A percentile compares a stretch with the other conserved stretches of the same genome.
These are phyloP conservation scores for Mrakia gelida DNA, from an alignment of 768 basidiomycete genomes.

Conservation along the genomic window DNA sequence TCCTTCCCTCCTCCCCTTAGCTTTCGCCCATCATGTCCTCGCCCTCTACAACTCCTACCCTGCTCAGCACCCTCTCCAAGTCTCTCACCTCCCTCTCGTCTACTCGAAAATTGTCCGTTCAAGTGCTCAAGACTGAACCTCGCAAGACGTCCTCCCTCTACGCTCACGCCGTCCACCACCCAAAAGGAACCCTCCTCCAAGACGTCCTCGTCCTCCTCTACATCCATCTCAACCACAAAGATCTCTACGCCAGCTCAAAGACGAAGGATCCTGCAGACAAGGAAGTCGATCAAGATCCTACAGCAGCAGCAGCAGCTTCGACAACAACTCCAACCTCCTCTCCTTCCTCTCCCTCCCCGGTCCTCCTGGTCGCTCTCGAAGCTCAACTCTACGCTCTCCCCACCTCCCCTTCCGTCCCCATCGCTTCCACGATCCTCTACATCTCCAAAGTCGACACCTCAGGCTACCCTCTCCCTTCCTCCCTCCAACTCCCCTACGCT, in stretches of 20 bases:
- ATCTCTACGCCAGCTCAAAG: constrained; percentile 8
- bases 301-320: constrained; percentile 43
- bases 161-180: constrained; percentile 60
- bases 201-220: constrained; percentile 73
- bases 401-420: constrained; percentile 48
- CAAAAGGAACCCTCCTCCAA: constrained; percentile 60
- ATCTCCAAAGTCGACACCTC: constrained; percentile 93
- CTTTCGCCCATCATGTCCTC: neutral
- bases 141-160: constrained; percentile 63
- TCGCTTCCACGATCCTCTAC: constrained; percentile 63
- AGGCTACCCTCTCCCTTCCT: constrained; percentile 56
- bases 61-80: neutral
- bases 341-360: constrained; percentile 17
- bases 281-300: no score
- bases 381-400: constrained; percentile 70
- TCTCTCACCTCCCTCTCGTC: neutral
- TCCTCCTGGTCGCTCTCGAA: constrained; percentile 47
- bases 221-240: constrained; percentile 50
- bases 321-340: constrained; percentile 48
- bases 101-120: constrained; percentile 45
- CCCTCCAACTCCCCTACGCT: constrained; percentile 45
- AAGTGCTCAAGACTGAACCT: constrained; percentile 66
- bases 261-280: neutral
- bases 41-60: neutral
- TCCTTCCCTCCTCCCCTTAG: neutral